These are phyloP conservation scores for Colletotrichum higginsianum DNA, from an alignment of 2,329 filamentous ascomycete species.

Conservation along the genomic window DNA sequence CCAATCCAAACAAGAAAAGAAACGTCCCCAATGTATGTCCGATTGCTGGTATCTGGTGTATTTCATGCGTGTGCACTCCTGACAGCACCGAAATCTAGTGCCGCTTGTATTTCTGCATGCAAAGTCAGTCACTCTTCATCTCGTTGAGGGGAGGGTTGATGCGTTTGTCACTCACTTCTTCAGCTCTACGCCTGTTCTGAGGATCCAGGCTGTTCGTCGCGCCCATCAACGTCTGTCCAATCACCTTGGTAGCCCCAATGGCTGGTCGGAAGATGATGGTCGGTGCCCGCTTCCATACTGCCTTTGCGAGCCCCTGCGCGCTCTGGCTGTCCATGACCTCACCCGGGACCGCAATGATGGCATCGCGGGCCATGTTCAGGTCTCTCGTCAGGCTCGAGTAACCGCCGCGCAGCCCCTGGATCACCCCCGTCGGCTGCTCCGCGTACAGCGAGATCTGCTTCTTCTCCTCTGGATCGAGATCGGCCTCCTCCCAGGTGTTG, in stretches of 20 bases:
- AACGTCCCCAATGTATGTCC: not conserved
- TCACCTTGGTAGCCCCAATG: conserved; percentile 89
- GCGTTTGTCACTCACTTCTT: conserved; percentile 82
- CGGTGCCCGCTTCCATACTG: conserved; percentile 86
- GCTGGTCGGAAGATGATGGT: conserved; percentile 93
- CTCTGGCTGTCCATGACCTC: conserved; percentile 90
- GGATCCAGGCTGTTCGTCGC: conserved; percentile 94
- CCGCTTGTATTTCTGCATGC: conserved; percentile 64
- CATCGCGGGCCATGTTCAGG: conserved; percentile 87
- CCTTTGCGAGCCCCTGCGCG: conserved; percentile 84
- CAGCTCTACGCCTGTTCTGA: conserved; percentile 82
- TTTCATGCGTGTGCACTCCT: conserved; percentile 10
- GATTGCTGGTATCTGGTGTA: conserved; percentile 26
- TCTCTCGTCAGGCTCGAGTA: conserved; percentile 88
- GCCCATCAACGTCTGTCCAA: conserved; percentile 90
- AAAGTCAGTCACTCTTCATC: conserved; percentile 36
- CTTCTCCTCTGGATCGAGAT: conserved; percentile 76
- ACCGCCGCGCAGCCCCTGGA: conserved; percentile 87
- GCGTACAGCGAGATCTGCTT: conserved; percentile 93
- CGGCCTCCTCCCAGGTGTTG: conserved; percentile 71
- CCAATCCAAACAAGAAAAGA: not conserved
- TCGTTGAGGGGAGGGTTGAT: too few relatives aligned
- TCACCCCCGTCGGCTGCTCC: conserved; percentile 90
- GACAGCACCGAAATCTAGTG: conserved; percentile 48
- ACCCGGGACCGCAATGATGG: conserved; percentile 93